phyloP scores from a whole-genome alignment of 1,284 basidiomycete genomes.

The Gymnopus androsaceus region DNA sequence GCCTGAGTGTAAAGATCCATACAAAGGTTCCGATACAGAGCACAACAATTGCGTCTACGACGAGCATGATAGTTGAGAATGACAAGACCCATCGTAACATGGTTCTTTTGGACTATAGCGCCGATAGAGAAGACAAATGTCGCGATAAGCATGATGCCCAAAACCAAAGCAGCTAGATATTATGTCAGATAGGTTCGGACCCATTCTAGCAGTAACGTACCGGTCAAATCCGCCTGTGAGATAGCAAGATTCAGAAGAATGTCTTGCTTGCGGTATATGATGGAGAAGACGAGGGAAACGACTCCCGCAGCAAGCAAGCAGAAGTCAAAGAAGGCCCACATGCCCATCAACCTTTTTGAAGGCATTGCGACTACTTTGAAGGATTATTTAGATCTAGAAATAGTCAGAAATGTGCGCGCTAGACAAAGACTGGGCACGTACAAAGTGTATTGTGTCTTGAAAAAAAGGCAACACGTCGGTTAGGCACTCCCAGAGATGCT shows the following conservation, averaged over 20 bases:
- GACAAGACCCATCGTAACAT: slow-evolving; percentile 66
- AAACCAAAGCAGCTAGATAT: slow-evolving; percentile 61
- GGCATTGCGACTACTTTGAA: slow-evolving; percentile 53
- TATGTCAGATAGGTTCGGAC: not conserved
- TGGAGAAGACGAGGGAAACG: slow-evolving; percentile 64
- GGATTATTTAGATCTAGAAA: slow-evolving; percentile 8
- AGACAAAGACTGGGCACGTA: not conserved
- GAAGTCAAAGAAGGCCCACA: slow-evolving; percentile 72
- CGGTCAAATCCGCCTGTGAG: slow-evolving; percentile 54
- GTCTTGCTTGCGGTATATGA: slow-evolving; percentile 67
- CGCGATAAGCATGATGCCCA: slow-evolving; percentile 68
- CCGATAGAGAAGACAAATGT: slow-evolving; percentile 71
- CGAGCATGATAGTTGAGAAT: slow-evolving; percentile 73
- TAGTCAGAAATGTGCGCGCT: slow-evolving; percentile 3
- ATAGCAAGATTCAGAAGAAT: slow-evolving; percentile 73
- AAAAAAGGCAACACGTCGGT: not conserved
- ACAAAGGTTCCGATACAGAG: slow-evolving; percentile 67
- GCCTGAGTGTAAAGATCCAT: slow-evolving; percentile 78
- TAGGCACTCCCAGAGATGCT: slow-evolving; percentile 21
- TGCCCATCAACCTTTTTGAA: slow-evolving; percentile 66
- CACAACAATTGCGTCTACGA: slow-evolving; percentile 60
- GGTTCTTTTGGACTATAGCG: slow-evolving; percentile 70
- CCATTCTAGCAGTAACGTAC: slow-evolving; percentile 42
- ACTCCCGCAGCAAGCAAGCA: slow-evolving; percentile 69
- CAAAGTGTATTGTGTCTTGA: slow-evolving; percentile 2